Conservation (phyloP, 371 early-diverging fungal genomes). For the Basidiobolus meristosporus region DNA sequence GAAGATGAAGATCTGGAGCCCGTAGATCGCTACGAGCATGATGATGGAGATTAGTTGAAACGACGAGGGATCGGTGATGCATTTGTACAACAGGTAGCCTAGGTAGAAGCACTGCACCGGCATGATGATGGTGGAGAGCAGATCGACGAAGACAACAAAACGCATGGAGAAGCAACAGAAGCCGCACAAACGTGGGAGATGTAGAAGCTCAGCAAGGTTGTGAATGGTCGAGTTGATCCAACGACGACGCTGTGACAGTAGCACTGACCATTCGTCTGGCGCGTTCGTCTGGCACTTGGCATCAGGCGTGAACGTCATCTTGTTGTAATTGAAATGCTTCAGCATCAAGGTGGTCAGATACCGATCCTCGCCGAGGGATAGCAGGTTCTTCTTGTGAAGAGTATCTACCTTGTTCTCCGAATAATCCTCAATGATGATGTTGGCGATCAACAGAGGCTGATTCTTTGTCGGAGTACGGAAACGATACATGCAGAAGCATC, state of each 20-base stretch:
- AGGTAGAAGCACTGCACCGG: constrained; percentile 81
- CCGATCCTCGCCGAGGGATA: constrained; percentile 68
- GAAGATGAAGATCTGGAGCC: constrained; percentile 69
- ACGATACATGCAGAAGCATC: constrained; percentile 91
- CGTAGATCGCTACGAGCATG: constrained; percentile 57
- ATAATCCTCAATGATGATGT: constrained; percentile 84
- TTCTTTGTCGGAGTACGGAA: constrained; percentile 64
- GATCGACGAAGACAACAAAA: constrained; percentile 81
- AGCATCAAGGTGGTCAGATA: constrained; percentile 96
- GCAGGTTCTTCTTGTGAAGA: constrained; percentile 88
- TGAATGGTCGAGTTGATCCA: constrained; percentile 99
- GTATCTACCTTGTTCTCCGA: constrained; percentile 92
- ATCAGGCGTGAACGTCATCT: constrained; percentile 89
- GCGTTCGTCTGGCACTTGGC: constrained; percentile 96
- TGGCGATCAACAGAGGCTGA: constrained; percentile 81
- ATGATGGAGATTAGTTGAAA: constrained; percentile 30
- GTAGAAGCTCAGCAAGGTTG: constrained; percentile 86
- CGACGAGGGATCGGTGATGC: constrained; percentile 21
- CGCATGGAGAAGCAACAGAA: constrained; percentile 96
- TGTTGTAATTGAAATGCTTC: constrained; percentile 95
- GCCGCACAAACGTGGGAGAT: constrained; percentile 82
- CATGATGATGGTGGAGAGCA: constrained; percentile 78
- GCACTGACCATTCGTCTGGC: constrained; percentile 84
- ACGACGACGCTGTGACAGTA: constrained; percentile 90
- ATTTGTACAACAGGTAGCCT: constrained; percentile 49